Percentiles rank a stretch among this genome's conserved stretches.
These are phyloP conservation scores for Aspergillus arachidicola DNA, from an alignment of 2,329 filamentous ascomycete genomes.

Conservation along the genomic window DNA sequence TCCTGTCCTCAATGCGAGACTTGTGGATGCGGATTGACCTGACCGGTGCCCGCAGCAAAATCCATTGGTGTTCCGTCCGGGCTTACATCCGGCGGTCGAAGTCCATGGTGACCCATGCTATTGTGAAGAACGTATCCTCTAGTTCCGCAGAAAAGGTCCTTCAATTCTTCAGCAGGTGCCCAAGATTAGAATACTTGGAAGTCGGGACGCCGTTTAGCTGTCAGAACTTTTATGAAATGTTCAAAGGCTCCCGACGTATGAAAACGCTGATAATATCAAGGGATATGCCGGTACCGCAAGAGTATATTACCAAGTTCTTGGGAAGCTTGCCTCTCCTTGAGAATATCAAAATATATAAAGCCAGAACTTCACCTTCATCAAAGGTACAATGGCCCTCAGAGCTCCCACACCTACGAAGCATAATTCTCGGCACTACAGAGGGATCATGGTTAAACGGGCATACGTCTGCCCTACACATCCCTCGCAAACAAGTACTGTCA, in stretches of 20 bases:
- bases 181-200: conserved; percentile 35
- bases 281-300: conserved; percentile 28
- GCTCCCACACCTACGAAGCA: conserved; percentile 35
- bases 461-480: conserved; percentile 22
- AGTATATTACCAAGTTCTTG: conserved; percentile 29
- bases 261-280: conserved; percentile 29
- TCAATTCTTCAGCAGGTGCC: conserved; percentile 38
- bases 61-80: conserved; percentile 41
- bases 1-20: conserved; percentile 49
- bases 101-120: conserved; percentile 35
- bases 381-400: conserved; percentile 25
- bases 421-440: conserved; percentile 26
- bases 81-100: conserved; percentile 40
- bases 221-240: conserved; percentile 28
- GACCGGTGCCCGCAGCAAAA: conserved; percentile 44
- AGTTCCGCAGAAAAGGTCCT: conserved; percentile 29
- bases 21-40: conserved; percentile 60
- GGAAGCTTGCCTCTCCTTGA: conserved; percentile 31
- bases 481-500: conserved; percentile 9
- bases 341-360: conserved; percentile 27
- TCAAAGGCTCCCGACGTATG: conserved; percentile 29
- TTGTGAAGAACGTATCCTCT: conserved; percentile 31
- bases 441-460: conserved; percentile 13
- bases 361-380: conserved; percentile 17
- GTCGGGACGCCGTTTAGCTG: conserved; percentile 24